These are phyloP conservation scores for Pleurotus giganteus DNA, from an alignment of 768 basidiomycete species.

Conservation along the genomic window DNA sequence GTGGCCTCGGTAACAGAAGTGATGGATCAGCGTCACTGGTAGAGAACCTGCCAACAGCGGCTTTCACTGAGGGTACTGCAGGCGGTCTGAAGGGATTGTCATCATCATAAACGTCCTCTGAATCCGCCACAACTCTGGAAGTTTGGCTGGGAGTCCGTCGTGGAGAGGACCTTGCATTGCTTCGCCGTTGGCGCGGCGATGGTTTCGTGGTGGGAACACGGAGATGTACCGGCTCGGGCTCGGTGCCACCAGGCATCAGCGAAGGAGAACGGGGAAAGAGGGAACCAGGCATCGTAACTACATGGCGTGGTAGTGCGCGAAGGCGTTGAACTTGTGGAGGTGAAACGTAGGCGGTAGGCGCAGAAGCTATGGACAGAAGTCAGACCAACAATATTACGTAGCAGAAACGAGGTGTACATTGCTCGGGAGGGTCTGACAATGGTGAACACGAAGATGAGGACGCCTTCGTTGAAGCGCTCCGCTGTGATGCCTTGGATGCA, in stretches of 20 bases:
- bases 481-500: background rate
- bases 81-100: constrained; percentile 29
- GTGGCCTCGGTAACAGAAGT: constrained; percentile 47
- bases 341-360: background rate
- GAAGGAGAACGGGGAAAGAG: constrained; percentile 74
- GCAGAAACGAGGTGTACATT: background rate
- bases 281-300: constrained; percentile 73
- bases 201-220: constrained; percentile 11
- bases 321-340: constrained; percentile 31
- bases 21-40: constrained; percentile 48
- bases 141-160: constrained; percentile 13
- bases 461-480: background rate
- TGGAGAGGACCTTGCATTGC: background rate
- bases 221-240: constrained; percentile 40
- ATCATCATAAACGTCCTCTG: background rate
- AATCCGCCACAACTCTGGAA: constrained; percentile 5
- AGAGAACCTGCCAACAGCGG: constrained; percentile 48
- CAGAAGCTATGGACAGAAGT: background rate
- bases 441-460: background rate
- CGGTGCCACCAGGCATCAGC: constrained; percentile 23
- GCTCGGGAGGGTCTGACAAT: background rate
- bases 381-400: background rate
- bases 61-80: constrained; percentile 40
- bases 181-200: background rate
- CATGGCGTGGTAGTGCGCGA: constrained; percentile 33